Percentiles rank a stretch among this genome's conserved stretches.
phyloP scores from a whole-genome alignment of 177 flowering plant species.

The Tripterygium wilfordii region DNA sequence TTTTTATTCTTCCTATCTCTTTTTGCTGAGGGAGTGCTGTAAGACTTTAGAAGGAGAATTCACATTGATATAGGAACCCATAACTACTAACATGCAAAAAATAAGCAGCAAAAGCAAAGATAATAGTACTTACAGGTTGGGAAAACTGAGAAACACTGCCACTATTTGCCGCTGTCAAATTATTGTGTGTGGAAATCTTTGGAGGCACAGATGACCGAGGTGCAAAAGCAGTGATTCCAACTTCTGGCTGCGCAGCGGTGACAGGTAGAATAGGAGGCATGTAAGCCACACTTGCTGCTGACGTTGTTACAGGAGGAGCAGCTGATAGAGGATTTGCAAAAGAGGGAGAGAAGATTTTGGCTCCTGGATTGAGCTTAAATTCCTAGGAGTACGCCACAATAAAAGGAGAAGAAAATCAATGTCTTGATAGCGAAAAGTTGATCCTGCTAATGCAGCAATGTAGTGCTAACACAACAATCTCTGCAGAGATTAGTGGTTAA shows the following conservation, averaged over 20 bases:
- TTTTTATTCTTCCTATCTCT: too few relatives aligned
- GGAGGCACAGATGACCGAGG: constrained; percentile 42
- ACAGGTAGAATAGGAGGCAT: constrained; percentile 36
- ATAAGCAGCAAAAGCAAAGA: neutral
- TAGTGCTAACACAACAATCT: too few relatives aligned
- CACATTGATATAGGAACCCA: neutral
- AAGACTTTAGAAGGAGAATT: neutral
- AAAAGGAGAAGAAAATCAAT: neutral
- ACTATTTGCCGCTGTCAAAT: constrained; percentile 38
- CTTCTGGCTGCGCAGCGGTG: constrained; percentile 41
- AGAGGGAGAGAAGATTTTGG: constrained; percentile 71
- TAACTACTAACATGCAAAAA: neutral
- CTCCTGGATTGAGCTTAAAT: constrained; percentile 84
- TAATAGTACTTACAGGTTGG: constrained; percentile 52
- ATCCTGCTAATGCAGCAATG: too few relatives aligned
- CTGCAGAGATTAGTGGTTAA: too few relatives aligned
- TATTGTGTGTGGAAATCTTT: constrained; percentile 45
- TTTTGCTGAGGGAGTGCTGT: too few relatives aligned
- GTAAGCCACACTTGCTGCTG: constrained; percentile 32
- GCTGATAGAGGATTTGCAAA: constrained; percentile 29
- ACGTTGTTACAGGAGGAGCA: constrained; percentile 27
- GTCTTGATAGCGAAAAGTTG: neutral
- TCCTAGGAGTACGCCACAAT: constrained; percentile 29
- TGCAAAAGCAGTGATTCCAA: constrained; percentile 34
- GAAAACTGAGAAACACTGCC: constrained; percentile 42